A percentile compares a stretch with the other conserved stretches of the same genome.
Conservation (phyloP, 2,329 filamentous ascomycete genomes). For the Passalora sequoiae region DNA sequence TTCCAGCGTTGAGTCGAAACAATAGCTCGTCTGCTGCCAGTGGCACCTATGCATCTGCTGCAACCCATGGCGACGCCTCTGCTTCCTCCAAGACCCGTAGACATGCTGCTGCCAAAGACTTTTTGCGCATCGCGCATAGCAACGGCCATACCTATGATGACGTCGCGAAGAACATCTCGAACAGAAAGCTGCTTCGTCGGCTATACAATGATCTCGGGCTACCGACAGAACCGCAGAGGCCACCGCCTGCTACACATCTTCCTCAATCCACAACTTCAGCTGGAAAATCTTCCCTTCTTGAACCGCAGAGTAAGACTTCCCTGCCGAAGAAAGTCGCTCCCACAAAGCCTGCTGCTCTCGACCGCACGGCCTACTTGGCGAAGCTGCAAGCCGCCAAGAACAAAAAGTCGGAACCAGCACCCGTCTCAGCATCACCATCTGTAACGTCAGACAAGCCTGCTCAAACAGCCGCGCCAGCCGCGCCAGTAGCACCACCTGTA, state of each 20-base stretch:
- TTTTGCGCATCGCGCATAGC: constrained; percentile 36
- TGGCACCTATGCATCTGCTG: neutral
- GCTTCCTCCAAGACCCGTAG: neutral
- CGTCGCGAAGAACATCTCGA: constrained; percentile 67
- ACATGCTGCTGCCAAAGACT: constrained; percentile 21
- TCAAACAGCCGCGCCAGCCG: constrained; percentile 5
- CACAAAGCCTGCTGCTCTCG: constrained; percentile 28
- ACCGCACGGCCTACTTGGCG: constrained; percentile 71
- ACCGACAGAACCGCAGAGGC: constrained; percentile 12
- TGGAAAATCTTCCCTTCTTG: neutral
- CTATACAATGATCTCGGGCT: constrained; percentile 64
- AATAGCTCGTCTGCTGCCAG: neutral
- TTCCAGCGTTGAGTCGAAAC: too few species aligned
- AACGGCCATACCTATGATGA: constrained; percentile 69
- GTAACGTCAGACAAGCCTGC: constrained; percentile 2
- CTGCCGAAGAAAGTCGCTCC: constrained; percentile 21
- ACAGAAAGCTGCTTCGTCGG: constrained; percentile 55
- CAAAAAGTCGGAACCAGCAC: constrained; percentile 43
- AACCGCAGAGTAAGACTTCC: constrained; percentile 8
- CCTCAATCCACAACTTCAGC: neutral
- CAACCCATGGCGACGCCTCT: constrained; percentile 8
- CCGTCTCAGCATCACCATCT: constrained; percentile 4
- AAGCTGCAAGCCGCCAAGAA: constrained; percentile 68
- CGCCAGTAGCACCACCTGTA: constrained; percentile 11
- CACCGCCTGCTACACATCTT: neutral